Evolutionary conservation across 2,329 filamentous ascomycete species (phyloP).

Genomic region (Cercospora zeae-maydis): DNA sequence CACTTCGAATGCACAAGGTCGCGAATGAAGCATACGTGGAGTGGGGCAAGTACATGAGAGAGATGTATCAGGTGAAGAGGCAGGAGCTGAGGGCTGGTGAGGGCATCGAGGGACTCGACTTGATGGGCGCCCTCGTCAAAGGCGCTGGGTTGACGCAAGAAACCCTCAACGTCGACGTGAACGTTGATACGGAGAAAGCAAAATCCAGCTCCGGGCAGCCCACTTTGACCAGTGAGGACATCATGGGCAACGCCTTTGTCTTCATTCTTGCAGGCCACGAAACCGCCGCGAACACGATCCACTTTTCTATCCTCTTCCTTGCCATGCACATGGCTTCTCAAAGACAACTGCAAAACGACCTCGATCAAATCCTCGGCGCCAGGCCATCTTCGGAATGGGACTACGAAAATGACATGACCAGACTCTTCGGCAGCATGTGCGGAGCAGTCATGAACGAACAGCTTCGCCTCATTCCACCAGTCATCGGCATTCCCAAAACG

Average conservation of each 20-base stretch:
- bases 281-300: conserved; percentile 70
- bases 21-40: conserved; percentile 58
- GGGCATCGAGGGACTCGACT: conserved; percentile 48
- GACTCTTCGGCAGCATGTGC: conserved; percentile 64
- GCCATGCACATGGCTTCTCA: conserved; percentile 64
- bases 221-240: conserved; percentile 58
- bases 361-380: conserved; percentile 62
- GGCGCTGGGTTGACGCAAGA: conserved; percentile 40
- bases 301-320: conserved; percentile 66
- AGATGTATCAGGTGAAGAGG: conserved; percentile 63
- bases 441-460: conserved; percentile 77
- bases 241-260: conserved; percentile 66
- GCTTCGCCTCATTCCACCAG: conserved; percentile 67
- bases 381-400: conserved; percentile 62
- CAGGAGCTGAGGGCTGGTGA: conserved; percentile 42
- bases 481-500: conserved; percentile 68
- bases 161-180: conserved; percentile 43
- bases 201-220: conserved; percentile 39
- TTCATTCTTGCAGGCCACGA: conserved; percentile 72
- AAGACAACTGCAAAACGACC: conserved; percentile 62
- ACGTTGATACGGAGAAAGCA: conserved; percentile 43
- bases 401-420: conserved; percentile 64
- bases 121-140: conserved; percentile 54
- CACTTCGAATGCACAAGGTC: conserved; percentile 50
- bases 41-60: conserved; percentile 66